Conservation (phyloP, 352 stramenopile genomes). For the Globisporangium orthogonon region DNA sequence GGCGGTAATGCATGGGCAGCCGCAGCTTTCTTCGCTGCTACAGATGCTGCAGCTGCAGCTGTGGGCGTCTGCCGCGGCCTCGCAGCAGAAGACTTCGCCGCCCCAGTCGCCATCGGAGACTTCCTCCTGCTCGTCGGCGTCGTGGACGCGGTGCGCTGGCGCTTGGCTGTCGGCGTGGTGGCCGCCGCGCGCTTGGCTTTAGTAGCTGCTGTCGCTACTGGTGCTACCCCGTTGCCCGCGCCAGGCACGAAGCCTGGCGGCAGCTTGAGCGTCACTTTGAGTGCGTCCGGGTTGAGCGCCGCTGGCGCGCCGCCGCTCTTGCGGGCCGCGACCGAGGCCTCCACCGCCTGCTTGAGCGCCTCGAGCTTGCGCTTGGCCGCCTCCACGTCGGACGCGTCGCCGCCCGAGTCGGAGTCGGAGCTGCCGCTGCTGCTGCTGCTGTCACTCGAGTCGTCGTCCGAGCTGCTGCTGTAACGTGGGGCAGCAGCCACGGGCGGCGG, state of each 20-base stretch:
- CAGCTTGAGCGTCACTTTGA: conserved; percentile 57
- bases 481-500: background rate
- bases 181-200: conserved; percentile 43
- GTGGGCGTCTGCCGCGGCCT: conserved; percentile 8
- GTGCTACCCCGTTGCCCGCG: background rate
- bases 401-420: conserved; percentile 31
- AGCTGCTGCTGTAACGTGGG: conserved; percentile 21
- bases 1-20: background rate
- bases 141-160: conserved; percentile 15
- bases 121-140: conserved; percentile 11
- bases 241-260: conserved; percentile 41
- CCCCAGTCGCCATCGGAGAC: background rate
- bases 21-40: background rate
- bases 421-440: conserved; percentile 51
- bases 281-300: conserved; percentile 22
- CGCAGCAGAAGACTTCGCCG: conserved; percentile 2
- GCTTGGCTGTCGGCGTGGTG: conserved; percentile 24
- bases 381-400: conserved; percentile 30
- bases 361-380: conserved; percentile 11
- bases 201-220: background rate
- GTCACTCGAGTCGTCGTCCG: conserved; percentile 22
- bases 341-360: conserved; percentile 15
- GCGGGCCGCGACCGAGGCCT: conserved; percentile 13
- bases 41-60: conserved; percentile 12
- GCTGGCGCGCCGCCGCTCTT: conserved; percentile 8